These are phyloP conservation scores for Phlegmacium glaucopus DNA, from an alignment of 768 basidiomycete species.

Conservation along the genomic window DNA sequence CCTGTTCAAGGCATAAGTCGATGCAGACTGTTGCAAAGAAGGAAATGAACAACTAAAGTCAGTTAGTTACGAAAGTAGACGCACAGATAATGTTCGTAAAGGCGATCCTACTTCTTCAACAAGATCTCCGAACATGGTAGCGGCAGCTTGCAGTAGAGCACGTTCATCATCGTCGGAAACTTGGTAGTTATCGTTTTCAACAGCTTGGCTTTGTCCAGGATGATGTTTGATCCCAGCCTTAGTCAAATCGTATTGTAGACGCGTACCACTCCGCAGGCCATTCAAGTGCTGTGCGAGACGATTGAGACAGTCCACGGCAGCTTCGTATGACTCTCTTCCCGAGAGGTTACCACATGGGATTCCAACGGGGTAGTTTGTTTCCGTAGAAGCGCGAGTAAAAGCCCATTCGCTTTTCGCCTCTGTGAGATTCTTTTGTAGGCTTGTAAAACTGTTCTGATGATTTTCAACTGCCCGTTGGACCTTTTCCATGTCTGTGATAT, in stretches of 20 bases:
- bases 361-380: conserved; percentile 20
- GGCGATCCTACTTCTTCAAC: conserved; percentile 80
- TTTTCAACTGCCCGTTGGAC: conserved; percentile 78
- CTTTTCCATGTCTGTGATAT: conserved; percentile 53
- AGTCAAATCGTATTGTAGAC: conserved; percentile 79
- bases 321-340: conserved; percentile 67
- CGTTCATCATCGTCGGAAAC: conserved; percentile 31
- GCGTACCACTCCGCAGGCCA: conserved; percentile 80
- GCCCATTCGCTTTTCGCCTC: conserved; percentile 90
- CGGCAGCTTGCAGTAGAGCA: conserved; percentile 57
- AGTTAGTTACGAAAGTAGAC: conserved; percentile 15
- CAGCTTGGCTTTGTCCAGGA: conserved; percentile 15
- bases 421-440: conserved; percentile 77
- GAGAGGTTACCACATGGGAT: conserved; percentile 18
- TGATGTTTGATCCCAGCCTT: conserved; percentile 43
- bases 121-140: conserved; percentile 73
- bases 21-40: conserved; percentile 46
- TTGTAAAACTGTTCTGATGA: conserved; percentile 89
- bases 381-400: conserved; percentile 24
- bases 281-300: conserved; percentile 92
- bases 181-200: conserved; percentile 5
- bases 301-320: conserved; percentile 83
- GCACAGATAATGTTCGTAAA: conserved; percentile 67
- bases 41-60: background rate
- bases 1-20: conserved; percentile 55